phyloP scores from a whole-genome alignment of 2,329 filamentous ascomycete species.

The Aspergillus fischeri region DNA sequence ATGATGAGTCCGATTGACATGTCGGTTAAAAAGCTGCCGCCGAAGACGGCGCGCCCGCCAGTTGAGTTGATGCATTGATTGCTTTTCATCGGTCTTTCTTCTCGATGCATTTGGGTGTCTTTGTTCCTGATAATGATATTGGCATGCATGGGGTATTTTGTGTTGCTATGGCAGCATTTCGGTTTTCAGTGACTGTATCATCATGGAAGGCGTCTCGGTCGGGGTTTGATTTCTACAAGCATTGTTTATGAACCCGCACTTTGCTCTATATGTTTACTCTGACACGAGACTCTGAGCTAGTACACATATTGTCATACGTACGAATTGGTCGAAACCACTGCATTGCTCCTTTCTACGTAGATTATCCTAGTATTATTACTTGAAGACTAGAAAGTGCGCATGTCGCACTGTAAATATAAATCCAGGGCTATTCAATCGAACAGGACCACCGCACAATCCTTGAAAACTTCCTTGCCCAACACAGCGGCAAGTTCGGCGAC shows the following conservation, averaged over 20 bases:
- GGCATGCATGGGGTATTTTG: constrained; percentile 1
- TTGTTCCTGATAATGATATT: background rate
- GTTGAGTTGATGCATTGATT: constrained; percentile 52
- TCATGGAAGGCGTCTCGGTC: background rate
- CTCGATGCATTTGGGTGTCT: background rate
- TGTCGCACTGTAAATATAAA: background rate
- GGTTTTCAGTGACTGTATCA: background rate
- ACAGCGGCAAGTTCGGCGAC: constrained; percentile 44
- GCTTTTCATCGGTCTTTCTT: background rate
- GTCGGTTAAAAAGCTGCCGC: constrained; percentile 41
- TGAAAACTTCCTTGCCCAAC: constrained; percentile 41
- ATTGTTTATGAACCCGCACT: background rate
- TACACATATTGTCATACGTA: constrained; percentile 2
- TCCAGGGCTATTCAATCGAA: constrained; percentile 25
- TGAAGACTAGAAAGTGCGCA: background rate
- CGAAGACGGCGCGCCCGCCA: constrained; percentile 53
- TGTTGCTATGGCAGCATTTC: background rate
- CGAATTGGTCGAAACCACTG: background rate
- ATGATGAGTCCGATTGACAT: constrained; percentile 42
- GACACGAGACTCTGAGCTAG: background rate
- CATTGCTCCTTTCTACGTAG: background rate
- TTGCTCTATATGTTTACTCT: background rate
- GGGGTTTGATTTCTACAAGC: background rate
- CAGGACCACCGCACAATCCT: constrained; percentile 38
- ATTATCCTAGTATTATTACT: background rate